Evolutionary conservation across 129 eudicot species (phyloP).

Genomic region (Pseudognaphalium luteoalbum): DNA sequence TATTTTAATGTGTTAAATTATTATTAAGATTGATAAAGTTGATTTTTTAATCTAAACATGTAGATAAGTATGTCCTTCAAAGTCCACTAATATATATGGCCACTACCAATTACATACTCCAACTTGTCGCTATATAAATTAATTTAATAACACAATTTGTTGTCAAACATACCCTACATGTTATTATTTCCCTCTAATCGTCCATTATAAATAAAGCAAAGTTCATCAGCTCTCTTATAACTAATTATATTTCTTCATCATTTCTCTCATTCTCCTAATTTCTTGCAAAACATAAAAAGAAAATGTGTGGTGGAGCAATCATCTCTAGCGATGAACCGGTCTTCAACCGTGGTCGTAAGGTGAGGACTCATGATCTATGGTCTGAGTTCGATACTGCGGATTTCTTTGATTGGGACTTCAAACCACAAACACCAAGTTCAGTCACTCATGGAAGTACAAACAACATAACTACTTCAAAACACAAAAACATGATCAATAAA

Average conservation of each 20-base stretch:
- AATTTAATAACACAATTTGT: too few species aligned
- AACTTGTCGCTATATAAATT: too few species aligned
- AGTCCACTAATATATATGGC: too few species aligned
- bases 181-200: too few species aligned
- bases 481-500: constrained; percentile 27
- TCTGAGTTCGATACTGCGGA: constrained; percentile 44
- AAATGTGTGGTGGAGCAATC: constrained; percentile 79
- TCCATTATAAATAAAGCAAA: constrained; percentile 20
- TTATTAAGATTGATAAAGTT: too few species aligned
- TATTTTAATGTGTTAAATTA: too few species aligned
- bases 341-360: constrained; percentile 39
- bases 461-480: constrained; percentile 7
- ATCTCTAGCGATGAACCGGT: constrained; percentile 53
- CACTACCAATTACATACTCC: too few species aligned
- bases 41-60: too few species aligned
- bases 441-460: too few species aligned
- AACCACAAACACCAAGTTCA: constrained; percentile 21
- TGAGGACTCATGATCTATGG: constrained; percentile 54
- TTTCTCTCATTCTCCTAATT: constrained; percentile 5
- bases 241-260: background rate
- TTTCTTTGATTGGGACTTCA: constrained; percentile 44
- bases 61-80: too few species aligned
- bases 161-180: too few species aligned
- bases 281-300: constrained; percentile 15
- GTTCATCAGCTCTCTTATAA: constrained; percentile 9